Evolutionary conservation across 2,329 filamentous ascomycete species (phyloP), one percentile per base, ranked within the genome.

Genomic region (Colletotrichum sp.): DNA sequence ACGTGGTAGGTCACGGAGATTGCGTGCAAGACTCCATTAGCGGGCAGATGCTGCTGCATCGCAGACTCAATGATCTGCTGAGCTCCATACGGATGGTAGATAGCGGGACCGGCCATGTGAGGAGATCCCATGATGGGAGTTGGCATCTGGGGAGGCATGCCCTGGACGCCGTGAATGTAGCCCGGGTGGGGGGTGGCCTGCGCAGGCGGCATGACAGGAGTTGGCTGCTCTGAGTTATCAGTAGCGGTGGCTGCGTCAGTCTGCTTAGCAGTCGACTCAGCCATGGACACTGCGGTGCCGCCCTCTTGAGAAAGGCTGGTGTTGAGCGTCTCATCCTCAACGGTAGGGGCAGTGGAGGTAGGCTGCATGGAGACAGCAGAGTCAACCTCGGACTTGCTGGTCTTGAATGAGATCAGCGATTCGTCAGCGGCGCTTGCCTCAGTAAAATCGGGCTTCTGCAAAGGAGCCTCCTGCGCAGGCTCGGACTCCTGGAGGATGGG

Each of bases 1-100:
- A 76, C 52, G 49, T 76, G 74, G 21, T 73, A 76, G 18, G 74
- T 76, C n/a, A 76, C 32, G 32, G 57, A 74, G 13, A 76, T 21
- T 6, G 74, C 65, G 24, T 64, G 57, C 15, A 76, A 18, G 3
- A 65, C 18, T 6, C 65, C 64, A 8, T 30, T 28, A 8, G 44
- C 44, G 44, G 44, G 44, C n/a, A 52, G 4, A 6, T 52, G 44
- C 44, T 52, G 44, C 44, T 52, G 44, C 44, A 52, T 52, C 44
- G 44, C 44, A 52, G 44, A 52, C 44, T 52, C 44, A 52, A 52
- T 52, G 44, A 52, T 13, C n/a, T 52, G 44, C 44, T 52, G 44
- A 52, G n/a, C 44, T 52, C 44, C 44, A 52, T 66, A 65, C 16
- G 49, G 24, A n/a, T 63, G 60, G 21, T 55, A 36, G 8, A 52